phyloP scores from a whole-genome alignment of 108 stramenopile genomes.

The Hondaea fermentalgiana region DNA sequence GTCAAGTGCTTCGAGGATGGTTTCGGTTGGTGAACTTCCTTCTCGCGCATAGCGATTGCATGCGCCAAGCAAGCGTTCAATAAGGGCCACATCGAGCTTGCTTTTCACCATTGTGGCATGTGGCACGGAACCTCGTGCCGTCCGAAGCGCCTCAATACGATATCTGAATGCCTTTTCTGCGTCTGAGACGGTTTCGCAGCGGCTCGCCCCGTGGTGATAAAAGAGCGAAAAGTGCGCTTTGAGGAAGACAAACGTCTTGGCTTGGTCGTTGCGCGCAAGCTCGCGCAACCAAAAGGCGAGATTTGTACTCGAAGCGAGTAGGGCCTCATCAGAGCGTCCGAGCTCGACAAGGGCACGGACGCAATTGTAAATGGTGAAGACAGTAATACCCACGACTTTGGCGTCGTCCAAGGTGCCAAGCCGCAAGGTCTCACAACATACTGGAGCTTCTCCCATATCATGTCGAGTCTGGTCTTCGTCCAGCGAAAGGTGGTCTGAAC shows the following conservation, averaged over 20 bases:
- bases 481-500: background rate
- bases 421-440: background rate
- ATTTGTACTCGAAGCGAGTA: background rate
- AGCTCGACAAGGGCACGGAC: background rate
- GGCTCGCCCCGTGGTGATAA: background rate
- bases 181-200: background rate
- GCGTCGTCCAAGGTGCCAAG: background rate
- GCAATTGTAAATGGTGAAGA: background rate
- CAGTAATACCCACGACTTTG: background rate
- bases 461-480: background rate
- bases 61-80: background rate
- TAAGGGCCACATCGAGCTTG: background rate
- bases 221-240: background rate
- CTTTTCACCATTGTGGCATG: background rate
- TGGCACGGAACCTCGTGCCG: background rate
- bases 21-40: background rate
- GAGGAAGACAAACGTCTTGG: background rate
- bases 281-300: background rate
- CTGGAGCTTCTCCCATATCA: background rate
- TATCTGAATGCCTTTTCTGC: background rate
- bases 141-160: background rate
- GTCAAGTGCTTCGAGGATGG: background rate
- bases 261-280: background rate
- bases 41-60: background rate
- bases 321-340: background rate